A percentile compares a stretch with the other conserved stretches of the same genome.
Conservation (phyloP, 2,329 filamentous ascomycete genomes). For the Neoascochyta sp. region DNA sequence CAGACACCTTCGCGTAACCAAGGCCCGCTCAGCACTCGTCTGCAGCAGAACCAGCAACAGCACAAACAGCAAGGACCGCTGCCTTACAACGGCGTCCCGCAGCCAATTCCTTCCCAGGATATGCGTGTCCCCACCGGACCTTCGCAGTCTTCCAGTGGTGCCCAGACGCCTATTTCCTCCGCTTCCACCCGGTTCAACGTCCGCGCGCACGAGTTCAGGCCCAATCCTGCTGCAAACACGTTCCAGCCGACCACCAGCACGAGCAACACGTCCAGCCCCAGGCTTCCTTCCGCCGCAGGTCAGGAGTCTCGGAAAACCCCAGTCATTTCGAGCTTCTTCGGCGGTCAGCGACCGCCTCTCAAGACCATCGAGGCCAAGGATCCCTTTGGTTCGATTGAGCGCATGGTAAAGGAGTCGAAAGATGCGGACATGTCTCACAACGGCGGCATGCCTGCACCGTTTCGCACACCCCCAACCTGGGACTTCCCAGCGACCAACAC, state of each 20-base stretch:
- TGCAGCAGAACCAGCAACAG: slow-evolving; percentile 52
- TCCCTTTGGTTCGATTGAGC: slow-evolving; percentile 62
- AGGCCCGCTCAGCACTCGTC: slow-evolving; percentile 49
- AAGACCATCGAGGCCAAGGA: slow-evolving; percentile 52
- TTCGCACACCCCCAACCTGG: slow-evolving; percentile 83
- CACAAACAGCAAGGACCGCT: slow-evolving; percentile 44
- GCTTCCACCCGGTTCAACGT: slow-evolving; percentile 57
- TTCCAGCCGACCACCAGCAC: slow-evolving; percentile 68
- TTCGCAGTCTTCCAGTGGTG: slow-evolving; percentile 48
- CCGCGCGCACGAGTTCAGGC: slow-evolving; percentile 73
- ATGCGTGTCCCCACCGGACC: slow-evolving; percentile 71
- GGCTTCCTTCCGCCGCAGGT: slow-evolving; percentile 47
- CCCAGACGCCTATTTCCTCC: slow-evolving; percentile 53
- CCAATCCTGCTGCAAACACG: slow-evolving; percentile 72
- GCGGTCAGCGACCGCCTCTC: slow-evolving; percentile 64
- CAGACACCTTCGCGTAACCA: slow-evolving; percentile 37
- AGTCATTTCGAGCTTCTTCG: slow-evolving; percentile 53
- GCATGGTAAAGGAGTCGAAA: slow-evolving; percentile 63
- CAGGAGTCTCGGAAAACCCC: slow-evolving; percentile 31
- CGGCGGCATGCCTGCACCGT: slow-evolving; percentile 78
- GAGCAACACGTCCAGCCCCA: slow-evolving; percentile 69
- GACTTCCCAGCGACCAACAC: slow-evolving; percentile 64
- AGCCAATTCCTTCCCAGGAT: slow-evolving; percentile 60
- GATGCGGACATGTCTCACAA: slow-evolving; percentile 56
- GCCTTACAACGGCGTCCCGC: slow-evolving; percentile 50